Conservation (phyloP, 2,329 filamentous ascomycete genomes). For the Monosporascus sp. region DNA sequence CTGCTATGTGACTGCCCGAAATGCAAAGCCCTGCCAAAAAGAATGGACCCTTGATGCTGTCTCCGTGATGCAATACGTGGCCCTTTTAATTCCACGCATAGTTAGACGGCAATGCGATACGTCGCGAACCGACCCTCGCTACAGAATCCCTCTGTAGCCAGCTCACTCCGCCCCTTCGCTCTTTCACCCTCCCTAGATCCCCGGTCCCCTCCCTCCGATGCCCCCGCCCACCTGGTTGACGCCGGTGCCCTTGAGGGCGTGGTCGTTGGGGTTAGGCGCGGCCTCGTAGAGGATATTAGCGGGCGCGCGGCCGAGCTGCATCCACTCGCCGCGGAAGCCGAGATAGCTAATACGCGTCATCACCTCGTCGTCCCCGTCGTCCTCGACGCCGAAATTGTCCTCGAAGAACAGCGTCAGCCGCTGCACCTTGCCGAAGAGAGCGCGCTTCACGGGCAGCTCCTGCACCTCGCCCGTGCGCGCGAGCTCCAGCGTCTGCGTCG, state of each 20-base stretch:
- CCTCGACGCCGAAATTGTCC: conserved; percentile 71
- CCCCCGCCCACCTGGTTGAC: conserved; percentile 52
- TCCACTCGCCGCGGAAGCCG: conserved; percentile 93
- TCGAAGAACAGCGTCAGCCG: conserved; percentile 81
- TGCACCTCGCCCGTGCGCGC: conserved; percentile 76
- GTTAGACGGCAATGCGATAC: neutral
- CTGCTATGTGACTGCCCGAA: neutral
- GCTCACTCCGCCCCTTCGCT: neutral
- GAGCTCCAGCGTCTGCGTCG: conserved; percentile 68
- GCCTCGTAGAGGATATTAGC: conserved; percentile 88
- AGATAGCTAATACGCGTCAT: conserved; percentile 71
- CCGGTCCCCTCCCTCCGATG: conserved; percentile 41
- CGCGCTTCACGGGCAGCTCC: conserved; percentile 83
- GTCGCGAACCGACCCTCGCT: neutral
- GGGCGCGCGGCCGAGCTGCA: conserved; percentile 77
- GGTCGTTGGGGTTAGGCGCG: conserved; percentile 85
- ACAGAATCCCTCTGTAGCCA: neutral
- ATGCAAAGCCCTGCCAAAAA: neutral
- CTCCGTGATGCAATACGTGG: no score
- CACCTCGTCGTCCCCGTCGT: conserved; percentile 67
- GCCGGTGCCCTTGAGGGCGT: conserved; percentile 59
- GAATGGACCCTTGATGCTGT: neutral
- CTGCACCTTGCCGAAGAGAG: conserved; percentile 81
- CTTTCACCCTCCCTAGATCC: conserved; percentile 16
- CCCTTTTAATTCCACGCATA: no score